Base-by-base conservation (phyloP, 2,329 filamentous ascomycete genomes). In the Xylaria polymorpha region DNA sequence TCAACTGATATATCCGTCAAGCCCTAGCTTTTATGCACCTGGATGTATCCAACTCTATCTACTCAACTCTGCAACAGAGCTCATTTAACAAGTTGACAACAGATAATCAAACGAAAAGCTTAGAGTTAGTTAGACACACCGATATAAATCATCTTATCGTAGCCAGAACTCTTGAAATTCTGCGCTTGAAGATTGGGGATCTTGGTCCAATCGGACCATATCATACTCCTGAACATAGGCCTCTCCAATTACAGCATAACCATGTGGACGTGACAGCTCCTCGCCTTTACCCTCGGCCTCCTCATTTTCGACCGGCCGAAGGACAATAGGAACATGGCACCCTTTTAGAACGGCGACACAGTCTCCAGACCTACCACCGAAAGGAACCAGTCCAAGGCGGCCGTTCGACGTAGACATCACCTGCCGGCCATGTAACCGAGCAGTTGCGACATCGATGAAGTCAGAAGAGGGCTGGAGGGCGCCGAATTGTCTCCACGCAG, bases 201-300 rank as follows among this genome's bases (percentile, higher is more conserved):
- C 15, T 18, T 32, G 9, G 4, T n/a, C 29, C 15, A 35, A 32
- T 3, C 15, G 20, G 50, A 8, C 3, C 10, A 10, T 9, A 25
- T 32, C 50, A 18, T 53, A 35, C 15, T n/a, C 25, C 29, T 35
- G 50, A 8, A 35, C 25, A 5, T 53, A 53, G 25, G 50, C 50
- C 15, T 53, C 50, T 53, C 50, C 50, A 32, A 53, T 35, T n/a
- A 53, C 50, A 6, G n/a, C n/a, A 35, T 53, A 53, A 53, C 50
- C 6, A 32, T 35, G 3, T 53, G 29, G 15, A 53, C 15, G 25
- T 7, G 50, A 35, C 18, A 2, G 25, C 8, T 35, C 15, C 18
- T 32, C 32, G 8, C 50, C 18, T 35, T 35, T 32, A n/a, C 50
- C 25, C 14, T 53, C 15, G 15, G 6, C 25, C 50, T 53, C 22